Percentiles rank a stretch among this genome's conserved stretches.
These are phyloP conservation scores for Collybiopsis luxurians DNA, from an alignment of 768 basidiomycete genomes.

Conservation along the genomic window DNA sequence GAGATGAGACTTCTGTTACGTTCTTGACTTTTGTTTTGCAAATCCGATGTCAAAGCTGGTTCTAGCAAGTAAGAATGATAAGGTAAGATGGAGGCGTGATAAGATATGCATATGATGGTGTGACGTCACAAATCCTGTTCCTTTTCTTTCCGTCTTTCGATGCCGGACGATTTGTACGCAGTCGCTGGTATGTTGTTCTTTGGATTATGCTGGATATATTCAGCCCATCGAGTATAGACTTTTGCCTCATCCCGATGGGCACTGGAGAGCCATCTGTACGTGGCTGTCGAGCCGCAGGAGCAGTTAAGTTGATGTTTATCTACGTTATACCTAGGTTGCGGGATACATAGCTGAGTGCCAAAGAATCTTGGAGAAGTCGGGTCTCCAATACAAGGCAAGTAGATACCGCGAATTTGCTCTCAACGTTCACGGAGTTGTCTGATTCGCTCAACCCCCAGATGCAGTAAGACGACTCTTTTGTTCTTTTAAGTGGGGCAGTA, in stretches of 20 bases:
- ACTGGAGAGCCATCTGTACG: slow-evolving; percentile 69
- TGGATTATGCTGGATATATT: not conserved
- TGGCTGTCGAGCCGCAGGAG: not conserved
- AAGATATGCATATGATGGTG: no score
- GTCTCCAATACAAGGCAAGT: slow-evolving; percentile 77
- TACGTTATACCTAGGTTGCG: slow-evolving; percentile 49
- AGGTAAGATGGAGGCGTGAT: no score
- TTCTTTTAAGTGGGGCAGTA: not conserved
- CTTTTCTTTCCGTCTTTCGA: not conserved
- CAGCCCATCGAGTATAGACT: slow-evolving; percentile 46
- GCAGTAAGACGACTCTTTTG: slow-evolving; percentile 48
- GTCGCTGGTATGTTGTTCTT: slow-evolving; percentile 54
- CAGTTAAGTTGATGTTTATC: not conserved
- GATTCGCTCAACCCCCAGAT: no score
- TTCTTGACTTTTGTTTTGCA: no score
- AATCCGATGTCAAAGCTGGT: no score
- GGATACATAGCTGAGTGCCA: slow-evolving; percentile 82
- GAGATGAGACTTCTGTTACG: no score
- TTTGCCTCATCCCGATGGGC: slow-evolving; percentile 87
- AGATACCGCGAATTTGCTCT: not conserved
- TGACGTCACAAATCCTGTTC: no score
- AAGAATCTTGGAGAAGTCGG: slow-evolving; percentile 76
- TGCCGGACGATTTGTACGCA: slow-evolving; percentile 60
- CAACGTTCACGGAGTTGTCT: not conserved
- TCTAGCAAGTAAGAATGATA: no score